phyloP scores from a whole-genome alignment of 345 rosid genomes.

The Euphorbia pulcherrima region DNA sequence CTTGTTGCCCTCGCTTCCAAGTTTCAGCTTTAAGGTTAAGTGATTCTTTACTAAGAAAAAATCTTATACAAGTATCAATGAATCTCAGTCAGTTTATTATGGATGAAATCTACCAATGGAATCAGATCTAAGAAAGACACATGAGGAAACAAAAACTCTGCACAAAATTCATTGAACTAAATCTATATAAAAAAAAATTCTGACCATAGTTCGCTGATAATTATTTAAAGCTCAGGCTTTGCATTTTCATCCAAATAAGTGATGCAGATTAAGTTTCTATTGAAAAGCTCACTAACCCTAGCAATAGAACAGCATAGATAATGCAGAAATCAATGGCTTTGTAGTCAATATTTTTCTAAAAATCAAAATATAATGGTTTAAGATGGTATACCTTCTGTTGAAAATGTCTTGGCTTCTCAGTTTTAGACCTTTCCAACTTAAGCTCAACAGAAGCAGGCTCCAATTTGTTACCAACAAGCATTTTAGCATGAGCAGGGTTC shows the following conservation, averaged over 20 bases:
- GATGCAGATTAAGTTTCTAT: background rate
- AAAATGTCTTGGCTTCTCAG: constrained; percentile 54
- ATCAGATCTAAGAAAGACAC: no score
- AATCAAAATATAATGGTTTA: background rate
- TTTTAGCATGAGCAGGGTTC: constrained; percentile 32
- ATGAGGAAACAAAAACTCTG: no score
- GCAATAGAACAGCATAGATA: background rate
- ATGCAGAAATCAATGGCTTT: background rate
- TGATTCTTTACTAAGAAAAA: no score
- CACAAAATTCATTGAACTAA: no score
- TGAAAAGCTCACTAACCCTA: background rate
- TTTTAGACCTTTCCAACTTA: constrained; percentile 70
- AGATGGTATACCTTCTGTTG: constrained; percentile 47
- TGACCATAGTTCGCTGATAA: background rate
- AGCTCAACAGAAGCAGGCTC: constrained; percentile 42
- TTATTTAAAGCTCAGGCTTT: background rate
- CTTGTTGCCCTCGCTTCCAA: no score
- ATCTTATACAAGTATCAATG: no score
- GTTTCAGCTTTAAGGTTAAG: no score
- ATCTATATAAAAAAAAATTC: background rate
- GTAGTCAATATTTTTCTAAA: background rate
- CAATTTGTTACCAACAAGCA: constrained; percentile 30
- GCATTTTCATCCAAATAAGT: background rate
- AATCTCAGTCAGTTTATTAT: no score
- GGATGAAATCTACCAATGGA: no score